Percentiles rank a stretch among this genome's conserved stretches.
Evolutionary conservation across 78 protist genomes (phyloP).

Genomic region (Capsaspora owczarzaki): DNA sequence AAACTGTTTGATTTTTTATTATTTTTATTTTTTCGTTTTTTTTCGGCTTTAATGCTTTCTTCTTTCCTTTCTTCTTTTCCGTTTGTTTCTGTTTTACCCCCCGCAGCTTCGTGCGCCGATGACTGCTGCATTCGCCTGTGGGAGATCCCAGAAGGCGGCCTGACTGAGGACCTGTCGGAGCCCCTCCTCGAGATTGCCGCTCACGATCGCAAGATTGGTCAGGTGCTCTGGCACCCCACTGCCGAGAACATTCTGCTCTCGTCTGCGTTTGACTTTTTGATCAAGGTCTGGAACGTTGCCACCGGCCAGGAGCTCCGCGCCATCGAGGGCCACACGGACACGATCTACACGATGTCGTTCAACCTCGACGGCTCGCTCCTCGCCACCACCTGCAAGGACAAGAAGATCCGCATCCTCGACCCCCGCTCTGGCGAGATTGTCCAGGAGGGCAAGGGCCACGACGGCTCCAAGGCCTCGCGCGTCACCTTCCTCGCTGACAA

Average conservation of each 20-base stretch:
- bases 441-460: constrained; percentile 48
- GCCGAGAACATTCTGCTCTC: constrained; percentile 85
- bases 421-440: constrained; percentile 53
- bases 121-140: constrained; percentile 84
- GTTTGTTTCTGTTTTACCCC: neutral
- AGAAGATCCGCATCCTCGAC: constrained; percentile 82
- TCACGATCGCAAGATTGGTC: constrained; percentile 83
- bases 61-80: neutral
- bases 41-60: neutral
- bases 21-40: too few species aligned
- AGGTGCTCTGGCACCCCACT: constrained; percentile 70
- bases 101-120: constrained; percentile 78
- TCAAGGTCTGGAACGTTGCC: constrained; percentile 79
- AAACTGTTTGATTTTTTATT: neutral
- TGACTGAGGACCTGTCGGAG: constrained; percentile 21
- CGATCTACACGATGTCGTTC: constrained; percentile 70
- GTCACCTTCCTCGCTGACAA: constrained; percentile 61
- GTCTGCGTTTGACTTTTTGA: constrained; percentile 5
- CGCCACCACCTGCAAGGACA: constrained; percentile 82
- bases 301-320: constrained; percentile 40
- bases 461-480: constrained; percentile 83
- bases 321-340: constrained; percentile 52
- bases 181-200: constrained; percentile 69
- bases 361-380: constrained; percentile 76
- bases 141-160: constrained; percentile 86